Percentiles rank a stretch among this genome's conserved stretches.
Evolutionary conservation across 2,329 filamentous ascomycete genomes (phyloP).

Genomic region (Cyclaneusma minus): DNA sequence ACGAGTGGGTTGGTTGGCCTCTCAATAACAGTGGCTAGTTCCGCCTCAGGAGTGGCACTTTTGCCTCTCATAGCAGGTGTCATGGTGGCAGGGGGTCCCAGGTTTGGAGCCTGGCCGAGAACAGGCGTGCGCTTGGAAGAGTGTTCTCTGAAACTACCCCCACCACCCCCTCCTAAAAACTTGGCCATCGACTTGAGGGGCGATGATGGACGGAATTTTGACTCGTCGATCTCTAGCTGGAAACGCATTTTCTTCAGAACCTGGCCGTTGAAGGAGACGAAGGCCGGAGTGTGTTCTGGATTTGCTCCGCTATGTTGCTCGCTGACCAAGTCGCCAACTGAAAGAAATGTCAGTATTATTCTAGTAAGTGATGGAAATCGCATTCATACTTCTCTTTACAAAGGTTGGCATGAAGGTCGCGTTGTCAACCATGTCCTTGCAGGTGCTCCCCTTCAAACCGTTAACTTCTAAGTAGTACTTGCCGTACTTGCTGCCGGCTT

Average conservation of each 20-base stretch:
- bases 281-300: constrained; percentile 42
- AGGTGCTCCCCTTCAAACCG: constrained; percentile 56
- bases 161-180: constrained; percentile 49
- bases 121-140: constrained; percentile 23
- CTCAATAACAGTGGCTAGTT: constrained; percentile 31
- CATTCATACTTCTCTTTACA: constrained; percentile 50
- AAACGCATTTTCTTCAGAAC: constrained; percentile 56
- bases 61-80: constrained; percentile 13
- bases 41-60: constrained; percentile 17
- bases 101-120: constrained; percentile 26
- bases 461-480: constrained; percentile 38
- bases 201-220: constrained; percentile 61
- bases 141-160: constrained; percentile 24
- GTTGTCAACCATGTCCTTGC: constrained; percentile 55
- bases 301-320: constrained; percentile 56
- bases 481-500: constrained; percentile 33
- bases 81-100: constrained; percentile 17
- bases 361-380: constrained; percentile 1
- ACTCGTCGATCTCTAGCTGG: constrained; percentile 45
- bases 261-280: constrained; percentile 67
- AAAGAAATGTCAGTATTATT: constrained; percentile 19
- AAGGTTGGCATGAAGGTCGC: constrained; percentile 63
- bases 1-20: constrained; percentile 49
- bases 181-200: constrained; percentile 83
- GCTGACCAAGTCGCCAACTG: constrained; percentile 59